Evolutionary conservation across 305 asterid species (phyloP).

Genomic region (Salvia sclarea): DNA sequence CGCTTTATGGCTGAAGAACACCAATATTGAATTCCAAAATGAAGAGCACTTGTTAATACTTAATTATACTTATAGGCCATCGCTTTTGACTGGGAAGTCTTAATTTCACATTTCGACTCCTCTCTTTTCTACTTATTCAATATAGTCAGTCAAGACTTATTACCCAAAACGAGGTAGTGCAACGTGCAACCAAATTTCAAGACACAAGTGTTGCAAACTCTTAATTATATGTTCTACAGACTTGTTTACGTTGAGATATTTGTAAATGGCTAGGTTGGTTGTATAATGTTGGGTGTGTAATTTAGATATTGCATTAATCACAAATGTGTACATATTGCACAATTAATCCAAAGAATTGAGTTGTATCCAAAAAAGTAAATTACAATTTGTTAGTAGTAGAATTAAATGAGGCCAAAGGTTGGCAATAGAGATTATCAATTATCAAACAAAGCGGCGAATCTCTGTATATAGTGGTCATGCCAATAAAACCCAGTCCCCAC

Average conservation of each 20-base stretch:
- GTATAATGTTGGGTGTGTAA: neutral
- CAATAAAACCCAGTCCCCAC: slow-evolving; percentile 27
- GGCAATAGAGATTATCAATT: slow-evolving; percentile 7
- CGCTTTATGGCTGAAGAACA: neutral
- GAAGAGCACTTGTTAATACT: no score
- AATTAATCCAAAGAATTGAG: no score
- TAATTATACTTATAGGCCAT: neutral
- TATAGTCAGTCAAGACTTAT: neutral
- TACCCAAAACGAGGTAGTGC: neutral
- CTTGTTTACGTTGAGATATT: neutral
- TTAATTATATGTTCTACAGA: no score
- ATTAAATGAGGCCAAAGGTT: neutral
- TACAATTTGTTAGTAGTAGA: neutral
- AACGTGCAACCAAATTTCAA: no score
- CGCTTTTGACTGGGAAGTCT: neutral
- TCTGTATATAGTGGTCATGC: slow-evolving; percentile 7
- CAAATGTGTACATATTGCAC: no score
- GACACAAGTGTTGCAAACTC: no score
- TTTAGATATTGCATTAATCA: no score
- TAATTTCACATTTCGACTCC: neutral
- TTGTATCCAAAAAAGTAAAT: neutral
- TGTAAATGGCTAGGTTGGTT: neutral
- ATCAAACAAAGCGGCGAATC: slow-evolving; percentile 36
- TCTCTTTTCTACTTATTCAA: neutral
- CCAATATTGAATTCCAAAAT: neutral